A percentile compares a stretch with the other conserved stretches of the same genome.
phyloP scores from a whole-genome alignment of 495 filamentous ascomycete species.

The Penicillium paradoxum region DNA sequence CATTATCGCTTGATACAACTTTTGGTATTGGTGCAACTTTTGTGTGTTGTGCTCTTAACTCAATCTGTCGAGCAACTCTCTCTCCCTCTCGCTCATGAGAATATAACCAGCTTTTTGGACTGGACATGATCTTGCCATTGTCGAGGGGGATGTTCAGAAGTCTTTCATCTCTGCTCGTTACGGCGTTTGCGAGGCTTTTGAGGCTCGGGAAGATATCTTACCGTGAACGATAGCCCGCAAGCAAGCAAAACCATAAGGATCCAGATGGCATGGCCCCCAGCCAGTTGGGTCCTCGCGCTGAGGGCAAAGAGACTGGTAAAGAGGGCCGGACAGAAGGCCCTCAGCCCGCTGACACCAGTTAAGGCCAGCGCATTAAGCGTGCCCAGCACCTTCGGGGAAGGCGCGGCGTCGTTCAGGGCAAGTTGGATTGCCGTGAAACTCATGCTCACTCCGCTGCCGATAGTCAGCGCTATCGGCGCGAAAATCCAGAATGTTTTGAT shows the following conservation, averaged over 20 bases:
- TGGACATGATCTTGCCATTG: not conserved
- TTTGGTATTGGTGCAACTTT: not conserved
- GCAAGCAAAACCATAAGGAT: constrained; percentile 49
- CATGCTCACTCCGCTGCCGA: constrained; percentile 61
- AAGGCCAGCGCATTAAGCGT: constrained; percentile 62
- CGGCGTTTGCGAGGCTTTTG: constrained; percentile 1
- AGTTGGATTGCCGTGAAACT: constrained; percentile 64
- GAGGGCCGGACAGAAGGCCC: constrained; percentile 55
- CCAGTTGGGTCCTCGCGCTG: constrained; percentile 50
- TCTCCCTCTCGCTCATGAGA: no score
- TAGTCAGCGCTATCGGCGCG: constrained; percentile 28
- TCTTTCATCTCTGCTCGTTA: not conserved
- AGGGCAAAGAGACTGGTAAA: constrained; percentile 59
- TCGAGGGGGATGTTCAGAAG: not conserved
- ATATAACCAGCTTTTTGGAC: not conserved
- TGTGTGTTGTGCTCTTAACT: not conserved
- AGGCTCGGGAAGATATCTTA: constrained; percentile 37
- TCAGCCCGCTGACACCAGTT: constrained; percentile 44
- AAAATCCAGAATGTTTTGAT: constrained; percentile 52
- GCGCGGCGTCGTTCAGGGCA: constrained; percentile 62
- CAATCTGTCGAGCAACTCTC: not conserved
- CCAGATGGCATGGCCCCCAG: constrained; percentile 62
- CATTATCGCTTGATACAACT: no score
- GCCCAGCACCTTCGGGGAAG: constrained; percentile 52
- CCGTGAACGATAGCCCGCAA: constrained; percentile 36